Evolutionary conservation across 257 asterid species (phyloP), one percentile per base, ranked within the genome.

Genomic region (Cordia subcordata): DNA sequence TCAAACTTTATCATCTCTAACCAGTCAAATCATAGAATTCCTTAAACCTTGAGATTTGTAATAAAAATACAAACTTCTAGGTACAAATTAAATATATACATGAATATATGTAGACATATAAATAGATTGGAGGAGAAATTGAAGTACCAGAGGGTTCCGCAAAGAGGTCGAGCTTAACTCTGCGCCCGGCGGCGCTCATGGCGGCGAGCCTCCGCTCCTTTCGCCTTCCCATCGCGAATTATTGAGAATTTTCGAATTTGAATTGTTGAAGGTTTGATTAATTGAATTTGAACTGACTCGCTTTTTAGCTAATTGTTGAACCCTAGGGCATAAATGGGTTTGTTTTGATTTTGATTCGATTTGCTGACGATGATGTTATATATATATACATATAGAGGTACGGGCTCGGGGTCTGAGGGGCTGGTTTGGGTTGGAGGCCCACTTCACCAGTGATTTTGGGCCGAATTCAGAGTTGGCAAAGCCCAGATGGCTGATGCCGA

Each of bases 71-170:
- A 18, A 62, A 19, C 39, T 3, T 2, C 13, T 17, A 39, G 40
- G 20, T 16, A n/a, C 27, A 68, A 53, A 18, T 20, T 32, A 21
- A 22, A 8, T 16, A 55, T 4, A 18, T 19, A 19, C 10, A 20
- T 18, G n/a, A 10, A 39, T 5, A 64, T 20, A 14, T 53, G 33
- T 37, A 13, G 18, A 13, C 8, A 10, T 44, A 16, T 3, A 13
- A 14, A 57, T 10, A 53, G 42, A 38, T 21, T 18, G 16, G 15
- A 14, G 1, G 8, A 5, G 4, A 17, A 20, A 17, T 38, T 13
- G 50, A 38, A 40, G n/a, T 75, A 93, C 99, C 99, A 57, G 94
- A 71, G 86, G 94, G 97, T 78, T 93, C 99, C 91, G 90, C 91
- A 53, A 75, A 84, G 63, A 92, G 85, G 66, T 88, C 99, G 60